Percentiles rank a stretch among this genome's conserved stretches.
These are phyloP conservation scores for Botrytis cinerea DNA, from an alignment of 2,329 filamentous ascomycete species.

Conservation along the genomic window DNA sequence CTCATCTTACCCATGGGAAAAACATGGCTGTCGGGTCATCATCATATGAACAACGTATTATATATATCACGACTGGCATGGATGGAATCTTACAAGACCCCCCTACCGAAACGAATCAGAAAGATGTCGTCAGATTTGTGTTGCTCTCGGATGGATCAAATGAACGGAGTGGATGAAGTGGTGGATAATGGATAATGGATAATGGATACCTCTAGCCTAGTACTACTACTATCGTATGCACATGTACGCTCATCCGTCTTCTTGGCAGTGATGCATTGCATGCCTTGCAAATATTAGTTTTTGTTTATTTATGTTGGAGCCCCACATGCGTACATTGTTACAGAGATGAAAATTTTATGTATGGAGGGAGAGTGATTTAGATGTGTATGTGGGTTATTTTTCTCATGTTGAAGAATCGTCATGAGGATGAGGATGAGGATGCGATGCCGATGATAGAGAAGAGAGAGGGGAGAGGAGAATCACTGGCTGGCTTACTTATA, in stretches of 20 bases:
- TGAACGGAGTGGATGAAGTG: no score
- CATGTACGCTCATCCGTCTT: background rate
- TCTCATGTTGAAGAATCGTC: no score
- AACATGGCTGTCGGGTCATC: background rate
- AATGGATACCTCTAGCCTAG: background rate
- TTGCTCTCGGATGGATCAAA: background rate
- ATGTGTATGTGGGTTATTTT: no score
- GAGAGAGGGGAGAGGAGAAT: background rate
- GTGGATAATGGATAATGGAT: no score
- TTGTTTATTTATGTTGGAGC: fast-evolving
- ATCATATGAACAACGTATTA: no score
- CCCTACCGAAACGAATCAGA: no score
- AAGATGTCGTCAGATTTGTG: constrained; percentile 12
- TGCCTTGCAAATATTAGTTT: background rate
- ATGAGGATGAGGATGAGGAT: no score
- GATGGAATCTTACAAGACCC: no score
- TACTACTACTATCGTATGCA: background rate
- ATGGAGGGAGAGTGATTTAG: background rate
- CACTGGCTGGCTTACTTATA: background rate
- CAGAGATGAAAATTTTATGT: background rate
- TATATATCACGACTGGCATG: no score
- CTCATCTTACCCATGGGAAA: background rate
- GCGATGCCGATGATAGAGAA: no score
- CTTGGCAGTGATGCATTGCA: background rate
- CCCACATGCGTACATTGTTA: background rate